Evolutionary conservation across 1,139 yeast genomes (phyloP).

Genomic region (Yamadazyma blattariae): DNA sequence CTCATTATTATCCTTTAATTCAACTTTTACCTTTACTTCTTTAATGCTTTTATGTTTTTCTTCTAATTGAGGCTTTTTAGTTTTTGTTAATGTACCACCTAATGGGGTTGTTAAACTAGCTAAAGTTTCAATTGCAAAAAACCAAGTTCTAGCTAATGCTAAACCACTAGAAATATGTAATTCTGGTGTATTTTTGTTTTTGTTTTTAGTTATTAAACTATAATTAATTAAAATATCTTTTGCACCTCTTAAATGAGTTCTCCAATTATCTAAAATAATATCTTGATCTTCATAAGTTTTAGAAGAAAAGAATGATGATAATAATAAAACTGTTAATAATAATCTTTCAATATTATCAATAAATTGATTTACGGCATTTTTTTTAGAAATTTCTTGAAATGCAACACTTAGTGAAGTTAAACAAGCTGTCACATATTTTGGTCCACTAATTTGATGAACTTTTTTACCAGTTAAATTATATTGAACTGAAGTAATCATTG

Average conservation of each 20-base stretch:
- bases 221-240: conserved; percentile 37
- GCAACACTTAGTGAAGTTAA: conserved; percentile 31
- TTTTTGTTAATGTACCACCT: conserved; percentile 29
- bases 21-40: neutral
- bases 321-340: conserved; percentile 34
- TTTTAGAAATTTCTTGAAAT: conserved; percentile 18
- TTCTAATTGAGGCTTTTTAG: conserved; percentile 1
- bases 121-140: conserved; percentile 39
- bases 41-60: too few relatives aligned
- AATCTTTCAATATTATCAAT: conserved; percentile 35
- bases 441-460: conserved; percentile 28
- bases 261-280: conserved; percentile 30
- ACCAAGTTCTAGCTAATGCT: conserved; percentile 47
- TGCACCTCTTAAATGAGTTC: conserved; percentile 39
- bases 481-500: conserved; percentile 38
- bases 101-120: conserved; percentile 31
- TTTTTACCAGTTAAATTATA: conserved; percentile 30
- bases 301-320: conserved; percentile 39
- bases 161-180: conserved; percentile 29
- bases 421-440: conserved; percentile 31
- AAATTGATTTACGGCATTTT: conserved; percentile 14
- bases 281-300: conserved; percentile 17
- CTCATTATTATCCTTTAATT: conserved; percentile 2
- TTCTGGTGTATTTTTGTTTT: conserved; percentile 8
- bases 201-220: conserved; percentile 18